Conservation (phyloP, 768 basidiomycete species). For the Trametes punicea region DNA sequence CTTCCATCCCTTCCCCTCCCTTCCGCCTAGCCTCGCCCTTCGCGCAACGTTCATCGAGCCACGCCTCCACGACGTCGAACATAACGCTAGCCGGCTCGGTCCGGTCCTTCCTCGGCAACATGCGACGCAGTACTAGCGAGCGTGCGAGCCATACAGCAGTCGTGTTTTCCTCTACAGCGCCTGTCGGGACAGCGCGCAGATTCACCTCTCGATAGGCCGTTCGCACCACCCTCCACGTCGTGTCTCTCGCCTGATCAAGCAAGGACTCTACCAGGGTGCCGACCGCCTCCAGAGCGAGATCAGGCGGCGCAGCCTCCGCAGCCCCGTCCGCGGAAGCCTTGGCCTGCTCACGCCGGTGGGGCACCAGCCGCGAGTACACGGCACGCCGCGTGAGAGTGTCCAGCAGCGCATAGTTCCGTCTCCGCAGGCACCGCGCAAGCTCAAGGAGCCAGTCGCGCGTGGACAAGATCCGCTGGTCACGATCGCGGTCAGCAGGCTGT, state of each 20-base stretch:
- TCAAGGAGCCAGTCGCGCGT: slow-evolving; percentile 49
- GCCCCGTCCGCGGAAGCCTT: slow-evolving; percentile 3
- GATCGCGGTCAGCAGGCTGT: background rate
- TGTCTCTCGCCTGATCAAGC: slow-evolving; percentile 47
- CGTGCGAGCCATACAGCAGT: slow-evolving; percentile 39
- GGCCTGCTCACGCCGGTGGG: background rate
- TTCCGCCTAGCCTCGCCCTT: slow-evolving; percentile 52
- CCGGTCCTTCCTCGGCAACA: slow-evolving; percentile 9
- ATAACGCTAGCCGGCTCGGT: slow-evolving; percentile 23
- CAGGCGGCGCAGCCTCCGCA: background rate
- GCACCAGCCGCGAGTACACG: slow-evolving; percentile 27
- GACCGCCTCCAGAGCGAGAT: slow-evolving; percentile 42
- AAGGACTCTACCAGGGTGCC: slow-evolving; percentile 43
- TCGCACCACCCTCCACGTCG: slow-evolving; percentile 59
- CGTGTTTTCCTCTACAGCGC: background rate
- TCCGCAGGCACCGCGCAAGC: slow-evolving; percentile 51
- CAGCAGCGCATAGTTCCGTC: slow-evolving; percentile 52
- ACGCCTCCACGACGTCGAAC: slow-evolving; percentile 39
- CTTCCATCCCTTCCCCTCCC: slow-evolving; percentile 54
- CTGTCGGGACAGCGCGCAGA: slow-evolving; percentile 13
- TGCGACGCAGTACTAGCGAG: slow-evolving; percentile 23
- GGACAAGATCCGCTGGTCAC: background rate
- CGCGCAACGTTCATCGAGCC: slow-evolving; percentile 44
- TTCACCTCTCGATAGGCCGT: slow-evolving; percentile 61
- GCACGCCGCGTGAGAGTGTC: slow-evolving; percentile 40